Evolutionary conservation across 164 flowering plant species (phyloP).

Genomic region (Umbellularia californica): DNA sequence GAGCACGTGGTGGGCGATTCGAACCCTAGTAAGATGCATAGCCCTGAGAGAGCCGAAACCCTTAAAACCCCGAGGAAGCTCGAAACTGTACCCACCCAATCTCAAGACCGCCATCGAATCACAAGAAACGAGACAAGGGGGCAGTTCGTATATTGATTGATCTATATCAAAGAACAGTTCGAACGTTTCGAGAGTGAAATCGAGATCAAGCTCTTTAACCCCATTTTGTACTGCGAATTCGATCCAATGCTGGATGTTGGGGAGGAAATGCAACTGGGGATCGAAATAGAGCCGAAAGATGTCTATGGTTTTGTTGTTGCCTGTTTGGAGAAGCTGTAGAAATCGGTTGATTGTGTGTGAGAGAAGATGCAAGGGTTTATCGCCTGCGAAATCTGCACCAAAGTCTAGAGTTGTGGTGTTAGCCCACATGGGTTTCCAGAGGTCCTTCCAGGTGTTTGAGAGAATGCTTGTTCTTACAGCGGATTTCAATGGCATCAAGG

Average conservation of each 20-base stretch:
- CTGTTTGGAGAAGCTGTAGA: background rate
- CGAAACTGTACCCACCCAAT: background rate
- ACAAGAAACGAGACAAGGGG: background rate
- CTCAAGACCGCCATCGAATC: background rate
- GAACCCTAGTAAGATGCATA: background rate
- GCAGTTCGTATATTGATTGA: background rate
- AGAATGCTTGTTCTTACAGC: slow-evolving; percentile 5
- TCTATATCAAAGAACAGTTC: too few species aligned
- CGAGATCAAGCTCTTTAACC: slow-evolving; percentile 7
- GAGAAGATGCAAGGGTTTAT: background rate
- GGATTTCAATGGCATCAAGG: slow-evolving; percentile 1
- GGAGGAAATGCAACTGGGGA: background rate
- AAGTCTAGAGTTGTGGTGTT: slow-evolving; percentile 2
- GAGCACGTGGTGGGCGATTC: background rate
- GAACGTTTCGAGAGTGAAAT: background rate
- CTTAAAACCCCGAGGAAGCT: background rate
- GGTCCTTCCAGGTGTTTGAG: slow-evolving; percentile 9
- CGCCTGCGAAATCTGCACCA: background rate
- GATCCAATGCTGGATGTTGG: background rate
- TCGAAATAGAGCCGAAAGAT: background rate
- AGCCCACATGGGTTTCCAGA: background rate
- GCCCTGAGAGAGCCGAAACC: slow-evolving; percentile 3
- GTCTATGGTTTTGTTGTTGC: background rate
- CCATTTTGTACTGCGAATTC: background rate
- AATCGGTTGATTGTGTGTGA: background rate